Conservation (phyloP, 768 basidiomycete species). For the Russula compacta region DNA sequence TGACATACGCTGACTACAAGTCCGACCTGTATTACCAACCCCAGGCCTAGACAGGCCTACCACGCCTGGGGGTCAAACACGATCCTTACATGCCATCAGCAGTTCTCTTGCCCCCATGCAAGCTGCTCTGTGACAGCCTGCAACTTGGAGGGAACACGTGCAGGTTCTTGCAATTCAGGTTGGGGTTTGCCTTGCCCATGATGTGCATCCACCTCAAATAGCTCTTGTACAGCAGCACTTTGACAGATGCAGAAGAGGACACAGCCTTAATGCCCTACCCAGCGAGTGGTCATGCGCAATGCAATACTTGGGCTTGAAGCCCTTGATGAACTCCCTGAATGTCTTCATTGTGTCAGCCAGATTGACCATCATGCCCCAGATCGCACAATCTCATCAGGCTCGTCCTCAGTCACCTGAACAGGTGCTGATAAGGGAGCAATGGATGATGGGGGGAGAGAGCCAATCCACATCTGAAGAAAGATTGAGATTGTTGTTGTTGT, state of each 20-base stretch:
- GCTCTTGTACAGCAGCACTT: constrained; percentile 63
- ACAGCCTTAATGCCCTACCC: constrained; percentile 43
- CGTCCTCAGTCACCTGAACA: constrained; percentile 55
- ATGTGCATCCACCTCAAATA: constrained; percentile 81
- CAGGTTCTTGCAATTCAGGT: constrained; percentile 81
- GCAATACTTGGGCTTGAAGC: constrained; percentile 91
- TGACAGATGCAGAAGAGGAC: constrained; percentile 54
- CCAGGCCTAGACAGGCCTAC: too few species aligned
- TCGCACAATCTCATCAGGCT: constrained; percentile 80
- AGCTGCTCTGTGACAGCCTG: too few species aligned
- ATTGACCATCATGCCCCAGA: constrained; percentile 97
- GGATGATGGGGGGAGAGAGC: constrained; percentile 52
- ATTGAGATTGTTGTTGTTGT: constrained; percentile 38
- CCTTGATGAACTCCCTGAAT: constrained; percentile 81
- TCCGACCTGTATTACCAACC: too few species aligned
- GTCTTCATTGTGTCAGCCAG: constrained; percentile 84
- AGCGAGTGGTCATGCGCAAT: constrained; percentile 57
- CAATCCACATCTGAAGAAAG: constrained; percentile 51
- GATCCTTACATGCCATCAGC: too few species aligned
- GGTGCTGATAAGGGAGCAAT: constrained; percentile 51
- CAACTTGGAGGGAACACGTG: constrained; percentile 75
- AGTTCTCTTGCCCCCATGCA: too few species aligned
- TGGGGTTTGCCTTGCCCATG: constrained; percentile 88
- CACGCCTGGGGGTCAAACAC: too few species aligned
- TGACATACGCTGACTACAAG: too few species aligned